These are phyloP conservation scores for Aureobasidium subglaciale DNA, from an alignment of 2,329 filamentous ascomycete genomes.

Conservation along the genomic window DNA sequence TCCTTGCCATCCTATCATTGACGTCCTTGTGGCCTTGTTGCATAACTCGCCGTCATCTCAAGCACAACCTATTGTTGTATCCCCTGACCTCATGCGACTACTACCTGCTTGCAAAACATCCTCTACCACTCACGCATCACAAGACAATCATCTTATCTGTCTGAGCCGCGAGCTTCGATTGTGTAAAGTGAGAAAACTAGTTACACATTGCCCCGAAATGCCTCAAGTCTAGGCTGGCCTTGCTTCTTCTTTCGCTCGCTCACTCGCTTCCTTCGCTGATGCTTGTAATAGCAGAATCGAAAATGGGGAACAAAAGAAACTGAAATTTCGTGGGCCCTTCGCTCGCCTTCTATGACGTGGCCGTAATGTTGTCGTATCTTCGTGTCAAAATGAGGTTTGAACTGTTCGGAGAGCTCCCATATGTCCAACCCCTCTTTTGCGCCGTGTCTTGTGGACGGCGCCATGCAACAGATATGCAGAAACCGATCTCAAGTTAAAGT, in stretches of 20 bases:
- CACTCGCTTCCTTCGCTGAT: conserved; percentile 14
- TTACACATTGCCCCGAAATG: conserved; percentile 10
- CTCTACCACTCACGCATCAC: not conserved
- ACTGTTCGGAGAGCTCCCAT: not conserved
- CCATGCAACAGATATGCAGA: not conserved
- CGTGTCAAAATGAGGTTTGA: not conserved
- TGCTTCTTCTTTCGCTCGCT: not conserved
- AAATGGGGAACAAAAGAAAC: not conserved
- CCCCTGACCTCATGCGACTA: not conserved
- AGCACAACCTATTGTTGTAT: not conserved
- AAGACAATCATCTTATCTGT: not conserved
- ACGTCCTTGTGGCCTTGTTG: not conserved
- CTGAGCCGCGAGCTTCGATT: not conserved
- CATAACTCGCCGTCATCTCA: not conserved
- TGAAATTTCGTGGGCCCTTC: conserved; percentile 1
- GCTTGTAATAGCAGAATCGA: not conserved
- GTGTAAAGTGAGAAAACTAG: not conserved
- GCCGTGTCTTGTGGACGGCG: not conserved
- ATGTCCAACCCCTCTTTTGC: conserved; percentile 2
- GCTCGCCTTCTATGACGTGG: conserved; percentile 6
- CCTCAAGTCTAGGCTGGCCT: not conserved
- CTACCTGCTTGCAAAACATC: not conserved
- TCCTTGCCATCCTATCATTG: not conserved
- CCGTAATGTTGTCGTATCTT: conserved; percentile 14
- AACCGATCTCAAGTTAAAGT: not conserved